Percentiles rank a stretch among this genome's conserved stretches.
These are phyloP conservation scores for Yamadazyma kitorensis DNA, from an alignment of 805 yeast genomes.

Conservation along the genomic window DNA sequence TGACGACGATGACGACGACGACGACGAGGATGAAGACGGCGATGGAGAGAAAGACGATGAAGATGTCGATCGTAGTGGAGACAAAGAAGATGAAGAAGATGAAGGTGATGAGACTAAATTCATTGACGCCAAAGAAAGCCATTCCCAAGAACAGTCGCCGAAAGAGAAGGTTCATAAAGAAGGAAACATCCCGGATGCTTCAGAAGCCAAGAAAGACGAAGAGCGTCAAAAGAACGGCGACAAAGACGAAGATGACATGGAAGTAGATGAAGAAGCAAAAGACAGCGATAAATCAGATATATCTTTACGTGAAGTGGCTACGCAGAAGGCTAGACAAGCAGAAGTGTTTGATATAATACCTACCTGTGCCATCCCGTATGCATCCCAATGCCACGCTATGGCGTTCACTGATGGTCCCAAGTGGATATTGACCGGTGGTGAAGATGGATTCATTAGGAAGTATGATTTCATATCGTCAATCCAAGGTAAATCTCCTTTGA, in stretches of 20 bases:
- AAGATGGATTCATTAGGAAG: conserved; percentile 89
- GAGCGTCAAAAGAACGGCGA: not conserved
- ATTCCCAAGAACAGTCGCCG: conserved; percentile 4
- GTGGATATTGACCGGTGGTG: conserved; percentile 92
- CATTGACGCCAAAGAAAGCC: conserved; percentile 9
- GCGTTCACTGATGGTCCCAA: conserved; percentile 77
- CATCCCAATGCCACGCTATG: conserved; percentile 72
- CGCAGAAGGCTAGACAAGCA: conserved; percentile 48
- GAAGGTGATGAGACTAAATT: conserved; percentile 10
- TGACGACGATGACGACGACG: conserved; percentile 17
- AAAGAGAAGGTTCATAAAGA: conserved; percentile 4
- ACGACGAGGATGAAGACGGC: conserved; percentile 15
- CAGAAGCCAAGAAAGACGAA: not conserved
- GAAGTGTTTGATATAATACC: conserved; percentile 72
- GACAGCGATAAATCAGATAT: conserved; percentile 7
- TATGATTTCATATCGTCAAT: conserved; percentile 84
- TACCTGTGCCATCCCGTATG: conserved; percentile 82
- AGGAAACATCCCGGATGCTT: conserved; percentile 2
- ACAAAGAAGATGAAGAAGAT: conserved; percentile 15
- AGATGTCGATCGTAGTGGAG: conserved; percentile 16
- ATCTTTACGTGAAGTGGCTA: conserved; percentile 25
- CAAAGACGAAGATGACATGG: conserved; percentile 3
- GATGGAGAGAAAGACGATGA: conserved; percentile 16
- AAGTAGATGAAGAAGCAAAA: conserved; percentile 1
- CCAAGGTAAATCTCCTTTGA: conserved; percentile 81